A percentile compares a stretch with the other conserved stretches of the same genome.
Evolutionary conservation across 2,329 filamentous ascomycete species (phyloP).

Genomic region (Penicillium sclerotigenum): DNA sequence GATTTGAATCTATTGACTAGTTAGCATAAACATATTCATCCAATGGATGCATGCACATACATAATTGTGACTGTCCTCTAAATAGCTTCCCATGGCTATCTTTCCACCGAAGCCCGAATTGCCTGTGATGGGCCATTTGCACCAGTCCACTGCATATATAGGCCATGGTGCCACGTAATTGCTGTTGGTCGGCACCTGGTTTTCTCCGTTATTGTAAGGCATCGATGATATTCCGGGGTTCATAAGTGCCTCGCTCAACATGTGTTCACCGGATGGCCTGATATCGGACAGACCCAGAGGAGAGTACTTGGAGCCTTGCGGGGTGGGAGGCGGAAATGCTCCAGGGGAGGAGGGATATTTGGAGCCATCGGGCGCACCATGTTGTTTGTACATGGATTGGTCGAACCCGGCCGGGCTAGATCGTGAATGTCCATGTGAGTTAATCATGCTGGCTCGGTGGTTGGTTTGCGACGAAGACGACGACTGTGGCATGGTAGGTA

Average conservation of each 20-base stretch:
- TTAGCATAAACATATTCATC: slow-evolving; percentile 17
- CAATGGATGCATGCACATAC: slow-evolving; percentile 49
- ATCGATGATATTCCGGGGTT: slow-evolving; percentile 50
- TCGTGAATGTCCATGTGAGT: slow-evolving; percentile 74
- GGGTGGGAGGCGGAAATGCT: slow-evolving; percentile 53
- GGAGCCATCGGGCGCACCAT: slow-evolving; percentile 60
- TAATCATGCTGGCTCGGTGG: slow-evolving; percentile 61
- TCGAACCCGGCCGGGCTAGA: slow-evolving; percentile 71
- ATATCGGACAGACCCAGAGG: slow-evolving; percentile 91
- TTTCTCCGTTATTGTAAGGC: slow-evolving; percentile 63
- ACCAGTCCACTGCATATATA: slow-evolving; percentile 97
- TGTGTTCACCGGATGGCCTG: slow-evolving; percentile 77
- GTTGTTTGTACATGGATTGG: slow-evolving; percentile 60
- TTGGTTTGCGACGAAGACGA: slow-evolving; percentile 48
- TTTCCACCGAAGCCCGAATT: slow-evolving; percentile 70
- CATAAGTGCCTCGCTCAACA: slow-evolving; percentile 67
- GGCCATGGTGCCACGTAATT: slow-evolving; percentile 94
- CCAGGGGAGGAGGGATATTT: slow-evolving; percentile 58
- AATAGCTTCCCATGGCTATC: slow-evolving; percentile 89
- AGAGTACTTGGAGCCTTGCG: slow-evolving; percentile 67
- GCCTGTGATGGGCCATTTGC: slow-evolving; percentile 86
- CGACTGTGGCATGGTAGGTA: slow-evolving; percentile 55
- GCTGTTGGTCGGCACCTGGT: slow-evolving; percentile 67
- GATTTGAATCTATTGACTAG: slow-evolving; percentile 77
- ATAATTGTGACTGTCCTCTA: slow-evolving; percentile 98